phyloP scores from a whole-genome alignment of 257 asterid genomes.

The Solanum virginianum region DNA sequence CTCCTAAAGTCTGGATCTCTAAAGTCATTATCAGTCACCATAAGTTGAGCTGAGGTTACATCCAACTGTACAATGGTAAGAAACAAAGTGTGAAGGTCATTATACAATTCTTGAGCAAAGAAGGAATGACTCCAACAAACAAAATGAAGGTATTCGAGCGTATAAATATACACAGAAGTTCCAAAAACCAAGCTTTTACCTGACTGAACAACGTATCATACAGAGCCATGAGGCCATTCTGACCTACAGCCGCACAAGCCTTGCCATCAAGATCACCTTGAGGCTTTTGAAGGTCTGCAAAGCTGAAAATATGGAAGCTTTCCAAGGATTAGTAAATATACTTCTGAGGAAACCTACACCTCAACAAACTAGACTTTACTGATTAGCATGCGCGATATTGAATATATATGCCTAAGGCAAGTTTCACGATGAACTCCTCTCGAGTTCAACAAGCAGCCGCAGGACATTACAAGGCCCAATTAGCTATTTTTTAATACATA shows the following conservation, averaged over 20 bases:
- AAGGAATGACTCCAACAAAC: background rate
- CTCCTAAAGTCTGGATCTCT: slow-evolving; percentile 50
- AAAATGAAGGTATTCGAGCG: background rate
- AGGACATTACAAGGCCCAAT: background rate
- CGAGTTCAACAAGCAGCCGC: background rate
- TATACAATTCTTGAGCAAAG: background rate
- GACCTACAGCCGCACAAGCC: slow-evolving; percentile 99
- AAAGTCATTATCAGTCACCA: slow-evolving; percentile 76
- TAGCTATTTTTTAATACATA: background rate
- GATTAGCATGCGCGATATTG: background rate
- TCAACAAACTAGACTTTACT: background rate
- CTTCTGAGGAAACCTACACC: background rate
- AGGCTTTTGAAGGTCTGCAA: slow-evolving; percentile 98
- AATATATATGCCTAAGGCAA: background rate
- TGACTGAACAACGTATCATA: slow-evolving; percentile 92
- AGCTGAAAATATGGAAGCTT: slow-evolving; percentile 29
- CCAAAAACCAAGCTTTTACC: slow-evolving; percentile 27
- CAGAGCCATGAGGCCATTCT: slow-evolving; percentile 94
- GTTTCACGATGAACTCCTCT: background rate
- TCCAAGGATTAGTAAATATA: background rate
- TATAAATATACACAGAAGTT: background rate
- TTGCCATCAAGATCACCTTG: slow-evolving; percentile 93
- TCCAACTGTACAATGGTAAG: slow-evolving; percentile 42
- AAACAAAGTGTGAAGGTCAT: background rate
- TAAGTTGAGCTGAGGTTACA: slow-evolving; percentile 68